A percentile compares a stretch with the other conserved stretches of the same genome.
Conservation (phyloP, 805 yeast genomes). For the Myxozyma neotropica region DNA sequence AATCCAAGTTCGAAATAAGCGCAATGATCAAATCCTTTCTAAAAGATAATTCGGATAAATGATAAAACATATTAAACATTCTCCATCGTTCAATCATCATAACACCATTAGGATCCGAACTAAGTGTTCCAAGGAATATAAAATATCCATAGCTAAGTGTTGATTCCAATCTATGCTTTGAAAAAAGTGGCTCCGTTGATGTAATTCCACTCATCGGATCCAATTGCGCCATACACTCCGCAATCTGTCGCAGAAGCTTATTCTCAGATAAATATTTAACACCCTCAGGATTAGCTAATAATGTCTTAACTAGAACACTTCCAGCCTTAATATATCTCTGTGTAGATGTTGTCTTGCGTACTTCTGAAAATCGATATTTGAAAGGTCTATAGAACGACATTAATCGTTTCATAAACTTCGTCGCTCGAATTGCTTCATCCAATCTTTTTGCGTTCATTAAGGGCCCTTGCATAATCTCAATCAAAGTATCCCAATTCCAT, state of each 20-base stretch:
- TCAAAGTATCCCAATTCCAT: constrained; percentile 85
- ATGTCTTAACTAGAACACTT: constrained; percentile 66
- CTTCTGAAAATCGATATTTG: constrained; percentile 72
- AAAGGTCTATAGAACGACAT: constrained; percentile 89
- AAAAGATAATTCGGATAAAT: constrained; percentile 58
- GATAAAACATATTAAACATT: constrained; percentile 76
- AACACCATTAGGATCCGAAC: constrained; percentile 63
- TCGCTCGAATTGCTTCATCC: constrained; percentile 74
- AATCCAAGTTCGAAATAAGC: constrained; percentile 65
- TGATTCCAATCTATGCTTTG: constrained; percentile 57
- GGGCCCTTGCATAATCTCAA: constrained; percentile 80
- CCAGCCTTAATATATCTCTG: constrained; percentile 70
- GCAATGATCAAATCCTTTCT: constrained; percentile 60
- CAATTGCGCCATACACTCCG: constrained; percentile 83
- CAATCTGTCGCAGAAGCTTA: constrained; percentile 82
- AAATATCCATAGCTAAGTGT: constrained; percentile 79
- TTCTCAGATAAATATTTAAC: constrained; percentile 65
- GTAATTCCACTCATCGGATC: constrained; percentile 77
- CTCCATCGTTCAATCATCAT: constrained; percentile 78
- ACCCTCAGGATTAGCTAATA: constrained; percentile 68
- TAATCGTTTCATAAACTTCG: constrained; percentile 82
- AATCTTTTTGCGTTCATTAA: constrained; percentile 68
- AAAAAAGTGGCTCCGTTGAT: constrained; percentile 74
- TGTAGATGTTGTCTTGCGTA: constrained; percentile 54
- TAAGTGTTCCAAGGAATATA: constrained; percentile 72